Evolutionary conservation across 768 basidiomycete genomes (phyloP).

Genomic region (Mycena leptocephala): DNA sequence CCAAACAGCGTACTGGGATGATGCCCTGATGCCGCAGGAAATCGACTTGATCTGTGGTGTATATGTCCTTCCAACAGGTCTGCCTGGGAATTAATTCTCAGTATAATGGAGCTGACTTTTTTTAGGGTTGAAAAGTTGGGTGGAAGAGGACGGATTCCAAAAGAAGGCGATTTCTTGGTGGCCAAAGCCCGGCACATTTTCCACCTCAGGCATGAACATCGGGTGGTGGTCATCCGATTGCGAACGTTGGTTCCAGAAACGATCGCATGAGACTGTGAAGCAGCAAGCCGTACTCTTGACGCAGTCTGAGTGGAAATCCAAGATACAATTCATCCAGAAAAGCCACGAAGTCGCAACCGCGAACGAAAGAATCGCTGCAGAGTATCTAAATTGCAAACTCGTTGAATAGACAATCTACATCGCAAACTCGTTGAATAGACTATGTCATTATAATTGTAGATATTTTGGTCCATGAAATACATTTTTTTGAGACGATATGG

Average conservation of each 20-base stretch:
- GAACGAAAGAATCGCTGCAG: neutral
- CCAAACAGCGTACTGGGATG: constrained; percentile 12
- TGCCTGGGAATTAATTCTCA: neutral
- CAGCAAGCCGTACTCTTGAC: neutral
- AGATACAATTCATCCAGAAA: neutral
- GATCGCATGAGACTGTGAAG: neutral
- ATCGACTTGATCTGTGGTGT: constrained; percentile 16
- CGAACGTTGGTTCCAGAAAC: constrained; percentile 13
- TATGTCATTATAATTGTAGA: neutral
- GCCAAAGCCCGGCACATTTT: neutral
- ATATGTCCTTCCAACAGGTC: neutral
- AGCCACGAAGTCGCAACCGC: neutral
- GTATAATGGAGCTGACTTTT: neutral
- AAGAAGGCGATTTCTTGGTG: no score
- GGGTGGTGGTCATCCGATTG: no score
- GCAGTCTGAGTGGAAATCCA: neutral
- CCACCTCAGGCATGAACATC: neutral
- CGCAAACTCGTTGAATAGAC: no score
- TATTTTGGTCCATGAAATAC: no score
- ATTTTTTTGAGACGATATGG: no score
- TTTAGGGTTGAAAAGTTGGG: neutral
- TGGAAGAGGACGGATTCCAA: neutral
- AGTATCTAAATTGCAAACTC: no score
- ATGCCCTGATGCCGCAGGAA: neutral
- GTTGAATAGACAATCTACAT: no score